phyloP scores from a whole-genome alignment of 306 rosid species.

The Pyrus bretschneideri region DNA sequence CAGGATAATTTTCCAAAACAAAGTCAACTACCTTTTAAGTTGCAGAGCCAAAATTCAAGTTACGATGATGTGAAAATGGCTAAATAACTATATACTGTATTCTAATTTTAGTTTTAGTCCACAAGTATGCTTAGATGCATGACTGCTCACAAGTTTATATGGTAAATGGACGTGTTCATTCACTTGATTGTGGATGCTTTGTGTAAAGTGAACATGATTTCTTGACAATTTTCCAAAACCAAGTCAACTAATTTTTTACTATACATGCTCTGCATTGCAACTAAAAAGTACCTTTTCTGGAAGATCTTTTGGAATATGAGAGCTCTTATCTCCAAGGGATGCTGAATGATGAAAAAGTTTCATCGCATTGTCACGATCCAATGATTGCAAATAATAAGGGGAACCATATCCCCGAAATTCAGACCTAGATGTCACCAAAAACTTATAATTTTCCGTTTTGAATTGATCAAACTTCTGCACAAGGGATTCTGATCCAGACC shows the following conservation, averaged over 20 bases:
- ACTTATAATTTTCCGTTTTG: neutral
- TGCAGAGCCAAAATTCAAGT: no score
- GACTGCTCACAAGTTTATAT: neutral
- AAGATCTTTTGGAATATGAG: neutral
- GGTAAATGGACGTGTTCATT: neutral
- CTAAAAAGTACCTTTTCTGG: neutral
- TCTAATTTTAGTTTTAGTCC: no score
- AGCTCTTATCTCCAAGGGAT: neutral
- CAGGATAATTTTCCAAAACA: slow-evolving; percentile 8
- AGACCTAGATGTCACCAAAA: slow-evolving; percentile 11
- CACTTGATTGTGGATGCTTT: neutral
- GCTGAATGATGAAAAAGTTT: neutral
- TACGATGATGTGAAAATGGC: neutral
- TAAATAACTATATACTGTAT: neutral
- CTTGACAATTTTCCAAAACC: no score
- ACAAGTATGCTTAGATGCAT: no score
- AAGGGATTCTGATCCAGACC: slow-evolving; percentile 34
- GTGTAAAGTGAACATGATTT: neutral
- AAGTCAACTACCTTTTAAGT: neutral
- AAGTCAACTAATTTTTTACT: no score
- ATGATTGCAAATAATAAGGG: neutral
- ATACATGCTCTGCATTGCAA: slow-evolving; percentile 11
- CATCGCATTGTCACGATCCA: neutral
- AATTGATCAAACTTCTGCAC: slow-evolving; percentile 38
- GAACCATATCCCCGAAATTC: neutral